phyloP scores from a whole-genome alignment of 768 basidiomycete genomes.

The Suillus ampliporus region DNA sequence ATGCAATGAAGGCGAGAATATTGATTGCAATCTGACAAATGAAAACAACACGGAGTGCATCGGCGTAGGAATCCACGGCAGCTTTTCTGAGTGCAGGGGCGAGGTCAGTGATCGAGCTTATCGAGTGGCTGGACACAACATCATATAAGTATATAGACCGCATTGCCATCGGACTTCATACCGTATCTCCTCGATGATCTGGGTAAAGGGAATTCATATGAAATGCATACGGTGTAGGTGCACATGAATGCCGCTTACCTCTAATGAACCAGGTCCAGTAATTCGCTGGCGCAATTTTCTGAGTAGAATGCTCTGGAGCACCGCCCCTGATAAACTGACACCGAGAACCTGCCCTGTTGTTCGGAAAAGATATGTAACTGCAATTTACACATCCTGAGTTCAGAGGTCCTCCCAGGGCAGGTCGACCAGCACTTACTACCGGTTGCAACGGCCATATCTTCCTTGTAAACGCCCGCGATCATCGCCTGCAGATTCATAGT shows the following conservation, averaged over 20 bases:
- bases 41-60: conserved; percentile 83
- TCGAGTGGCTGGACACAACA: conserved; percentile 59
- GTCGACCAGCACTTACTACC: conserved; percentile 68
- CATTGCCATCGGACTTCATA: conserved; percentile 32
- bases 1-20: conserved; percentile 67
- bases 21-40: conserved; percentile 76
- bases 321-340: conserved; percentile 84
- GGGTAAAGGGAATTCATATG: conserved; percentile 26
- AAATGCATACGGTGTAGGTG: conserved; percentile 7
- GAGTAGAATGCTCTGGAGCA: conserved; percentile 82
- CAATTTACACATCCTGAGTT: conserved; percentile 14
- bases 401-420: neutral
- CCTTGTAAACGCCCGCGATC: conserved; percentile 79
- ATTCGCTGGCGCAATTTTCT: conserved; percentile 75
- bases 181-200: conserved; percentile 81
- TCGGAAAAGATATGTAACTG: conserved; percentile 93
- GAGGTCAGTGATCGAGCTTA: conserved; percentile 72
- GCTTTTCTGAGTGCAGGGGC: conserved; percentile 57
- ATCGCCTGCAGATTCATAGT: conserved; percentile 63
- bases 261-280: conserved; percentile 70
- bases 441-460: conserved; percentile 88
- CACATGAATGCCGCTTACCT: conserved; percentile 54
- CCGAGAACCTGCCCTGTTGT: conserved; percentile 96
- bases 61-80: conserved; percentile 79
- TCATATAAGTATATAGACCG: conserved; percentile 21